Evolutionary conservation across 75 land plant species (phyloP).

Genomic region (Chamaecyparis obtusa): DNA sequence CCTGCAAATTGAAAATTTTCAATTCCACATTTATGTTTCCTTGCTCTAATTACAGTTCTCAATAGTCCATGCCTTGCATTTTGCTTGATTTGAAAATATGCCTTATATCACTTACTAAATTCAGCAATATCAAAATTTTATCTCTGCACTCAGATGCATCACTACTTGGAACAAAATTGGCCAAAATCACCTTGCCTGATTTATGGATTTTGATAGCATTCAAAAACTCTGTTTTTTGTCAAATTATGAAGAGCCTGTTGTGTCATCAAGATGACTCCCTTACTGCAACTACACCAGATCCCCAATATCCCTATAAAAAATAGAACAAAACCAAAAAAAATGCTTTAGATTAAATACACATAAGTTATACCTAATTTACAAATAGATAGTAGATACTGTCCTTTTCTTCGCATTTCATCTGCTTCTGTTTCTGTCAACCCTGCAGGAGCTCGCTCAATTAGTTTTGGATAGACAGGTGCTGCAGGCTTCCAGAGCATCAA

Average conservation of each 20-base stretch:
- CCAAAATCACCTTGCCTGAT: not conserved
- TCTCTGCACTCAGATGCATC: not conserved
- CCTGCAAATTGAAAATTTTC: not conserved
- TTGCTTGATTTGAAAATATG: not conserved
- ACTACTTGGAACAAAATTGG: not conserved
- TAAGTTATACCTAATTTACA: conserved; percentile 57
- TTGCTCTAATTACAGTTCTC: not conserved
- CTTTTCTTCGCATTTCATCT: conserved; percentile 53
- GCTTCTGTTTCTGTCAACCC: conserved; percentile 70
- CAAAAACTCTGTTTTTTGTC: not conserved
- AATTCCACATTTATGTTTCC: not conserved
- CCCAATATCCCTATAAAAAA: not conserved
- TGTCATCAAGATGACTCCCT: not conserved
- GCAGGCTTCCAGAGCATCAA: conserved; percentile 87
- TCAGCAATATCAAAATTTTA: not conserved
- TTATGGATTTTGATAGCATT: not conserved
- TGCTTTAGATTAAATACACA: not conserved
- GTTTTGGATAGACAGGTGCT: conserved; percentile 77
- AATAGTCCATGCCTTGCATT: not conserved
- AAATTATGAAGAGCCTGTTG: not conserved
- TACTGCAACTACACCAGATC: not conserved
- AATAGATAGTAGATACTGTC: conserved; percentile 51
- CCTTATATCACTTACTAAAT: not conserved
- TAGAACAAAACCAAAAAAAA: not conserved
- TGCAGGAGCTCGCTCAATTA: conserved; percentile 69